Percentiles rank a stretch among this genome's conserved stretches.
Evolutionary conservation across 805 yeast genomes (phyloP).

Genomic region (Wickerhamiella alocasiicola): DNA sequence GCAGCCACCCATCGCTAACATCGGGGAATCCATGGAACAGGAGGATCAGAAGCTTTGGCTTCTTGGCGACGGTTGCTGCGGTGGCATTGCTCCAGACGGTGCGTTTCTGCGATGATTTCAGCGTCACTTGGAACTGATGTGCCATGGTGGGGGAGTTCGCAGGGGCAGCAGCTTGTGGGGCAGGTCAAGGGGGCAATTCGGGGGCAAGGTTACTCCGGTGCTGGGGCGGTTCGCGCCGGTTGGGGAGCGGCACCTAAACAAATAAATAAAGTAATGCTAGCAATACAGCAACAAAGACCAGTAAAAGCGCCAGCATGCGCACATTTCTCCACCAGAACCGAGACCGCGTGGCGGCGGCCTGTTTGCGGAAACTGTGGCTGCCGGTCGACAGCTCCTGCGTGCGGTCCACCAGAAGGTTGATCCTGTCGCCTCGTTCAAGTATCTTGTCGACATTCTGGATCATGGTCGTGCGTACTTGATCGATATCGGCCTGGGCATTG

Average conservation of each 20-base stretch:
- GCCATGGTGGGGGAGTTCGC: too few species aligned
- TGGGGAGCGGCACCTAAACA: too few species aligned
- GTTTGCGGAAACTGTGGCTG: conserved; percentile 56
- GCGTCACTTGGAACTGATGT: not conserved
- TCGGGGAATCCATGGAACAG: conserved; percentile 25
- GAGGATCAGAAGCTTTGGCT: conserved; percentile 12
- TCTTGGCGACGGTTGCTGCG: not conserved
- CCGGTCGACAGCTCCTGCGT: conserved; percentile 60
- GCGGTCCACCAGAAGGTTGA: conserved; percentile 60
- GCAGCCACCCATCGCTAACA: conserved; percentile 17
- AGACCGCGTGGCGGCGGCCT: conserved; percentile 50
- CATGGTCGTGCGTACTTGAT: conserved; percentile 56
- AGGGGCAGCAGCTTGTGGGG: too few species aligned
- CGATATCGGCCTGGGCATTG: conserved; percentile 36
- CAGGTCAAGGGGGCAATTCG: too few species aligned
- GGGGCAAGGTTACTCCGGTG: too few species aligned
- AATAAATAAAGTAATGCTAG: conserved; percentile 5
- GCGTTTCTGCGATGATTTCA: not conserved
- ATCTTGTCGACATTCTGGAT: conserved; percentile 60
- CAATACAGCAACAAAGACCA: not conserved
- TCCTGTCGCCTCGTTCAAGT: conserved; percentile 65
- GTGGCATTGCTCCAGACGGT: not conserved
- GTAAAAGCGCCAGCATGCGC: conserved; percentile 15
- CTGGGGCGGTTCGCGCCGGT: too few species aligned
- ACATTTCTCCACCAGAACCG: conserved; percentile 55